Conservation (phyloP, 2,329 filamentous ascomycete species). For the Elsinoe necatrix region DNA sequence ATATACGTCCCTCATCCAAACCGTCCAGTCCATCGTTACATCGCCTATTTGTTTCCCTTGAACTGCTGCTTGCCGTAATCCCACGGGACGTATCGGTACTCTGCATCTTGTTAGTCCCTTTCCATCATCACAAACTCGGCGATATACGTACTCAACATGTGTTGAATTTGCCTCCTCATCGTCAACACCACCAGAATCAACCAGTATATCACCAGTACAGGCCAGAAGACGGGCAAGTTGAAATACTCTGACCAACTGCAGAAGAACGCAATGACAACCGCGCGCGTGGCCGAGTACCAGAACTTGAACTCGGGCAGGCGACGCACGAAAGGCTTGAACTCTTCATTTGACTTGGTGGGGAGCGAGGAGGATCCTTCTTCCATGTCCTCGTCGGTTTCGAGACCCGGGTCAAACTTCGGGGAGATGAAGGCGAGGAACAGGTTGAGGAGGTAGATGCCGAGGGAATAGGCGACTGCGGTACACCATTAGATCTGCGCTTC, state of each 20-base stretch:
- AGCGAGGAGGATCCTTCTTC: constrained; percentile 81
- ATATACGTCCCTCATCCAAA: background rate
- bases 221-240: constrained; percentile 98
- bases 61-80: constrained; percentile 34
- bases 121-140: background rate
- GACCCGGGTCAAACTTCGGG: constrained; percentile 96
- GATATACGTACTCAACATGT: constrained; percentile 97
- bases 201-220: constrained; percentile 97
- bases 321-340: constrained; percentile 95
- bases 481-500: constrained; percentile 8
- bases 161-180: constrained; percentile 98
- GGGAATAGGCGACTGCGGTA: constrained; percentile 76
- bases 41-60: constrained; percentile 23
- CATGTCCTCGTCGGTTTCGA: constrained; percentile 91
- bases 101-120: background rate
- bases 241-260: constrained; percentile 94
- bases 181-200: constrained; percentile 92
- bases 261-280: constrained; percentile 69
- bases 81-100: constrained; percentile 32
- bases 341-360: constrained; percentile 91
- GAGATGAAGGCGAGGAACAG: constrained; percentile 97
- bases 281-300: constrained; percentile 92
- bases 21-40: background rate
- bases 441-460: constrained; percentile 98
- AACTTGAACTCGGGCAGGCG: constrained; percentile 99